Evolutionary conservation across 306 rosid genomes (phyloP).

Genomic region (Fragaria vesca): DNA sequence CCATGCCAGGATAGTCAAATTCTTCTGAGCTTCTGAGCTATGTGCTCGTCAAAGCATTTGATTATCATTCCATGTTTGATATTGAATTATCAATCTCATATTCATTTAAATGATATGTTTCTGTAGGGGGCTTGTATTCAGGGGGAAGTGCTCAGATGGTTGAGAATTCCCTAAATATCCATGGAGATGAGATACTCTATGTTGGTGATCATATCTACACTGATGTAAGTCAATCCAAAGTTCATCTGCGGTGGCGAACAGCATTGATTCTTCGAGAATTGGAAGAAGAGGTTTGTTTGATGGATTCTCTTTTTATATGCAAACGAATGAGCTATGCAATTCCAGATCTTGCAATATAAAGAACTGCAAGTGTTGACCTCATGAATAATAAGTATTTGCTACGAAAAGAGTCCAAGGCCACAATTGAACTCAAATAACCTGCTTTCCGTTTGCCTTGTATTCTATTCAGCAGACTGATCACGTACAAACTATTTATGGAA

Average conservation of each 20-base stretch:
- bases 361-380: neutral
- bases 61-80: neutral
- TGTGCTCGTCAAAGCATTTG: neutral
- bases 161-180: slow-evolving; percentile 77
- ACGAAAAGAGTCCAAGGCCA: neutral
- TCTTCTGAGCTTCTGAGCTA: neutral
- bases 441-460: neutral
- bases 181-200: slow-evolving; percentile 94
- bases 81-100: slow-evolving; percentile 5
- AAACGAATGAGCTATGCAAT: slow-evolving; percentile 4
- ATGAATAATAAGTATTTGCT: neutral
- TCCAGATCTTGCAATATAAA: neutral
- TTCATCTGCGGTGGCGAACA: slow-evolving; percentile 95
- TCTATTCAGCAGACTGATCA: neutral
- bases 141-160: slow-evolving; percentile 98
- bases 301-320: slow-evolving; percentile 10
- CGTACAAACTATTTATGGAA: neutral
- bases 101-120: slow-evolving; percentile 20
- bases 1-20: neutral
- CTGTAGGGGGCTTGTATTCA: slow-evolving; percentile 89
- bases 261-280: slow-evolving; percentile 90
- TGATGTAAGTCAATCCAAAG: slow-evolving; percentile 95
- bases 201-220: slow-evolving; percentile 99
- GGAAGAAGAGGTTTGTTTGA: slow-evolving; percentile 83
- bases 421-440: neutral